Evolutionary conservation across 768 basidiomycete genomes (phyloP), one percentile per base, ranked within the genome.

Genomic region (Rhizopogon rudus): DNA sequence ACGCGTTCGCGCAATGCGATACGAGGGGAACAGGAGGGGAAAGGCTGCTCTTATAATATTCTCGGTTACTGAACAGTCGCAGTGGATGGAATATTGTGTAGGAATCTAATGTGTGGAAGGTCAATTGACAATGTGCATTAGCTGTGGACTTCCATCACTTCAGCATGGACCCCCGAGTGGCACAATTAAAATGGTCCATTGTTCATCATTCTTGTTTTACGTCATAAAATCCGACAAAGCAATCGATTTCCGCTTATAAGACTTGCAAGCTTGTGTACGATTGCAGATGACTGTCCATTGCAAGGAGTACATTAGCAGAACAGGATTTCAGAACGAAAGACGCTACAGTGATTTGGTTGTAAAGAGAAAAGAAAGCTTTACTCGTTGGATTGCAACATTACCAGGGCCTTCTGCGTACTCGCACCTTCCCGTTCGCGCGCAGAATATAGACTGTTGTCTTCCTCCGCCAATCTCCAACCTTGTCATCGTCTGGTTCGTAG

Each of bases 361-460:
- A 17, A 48, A 45, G n/a, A 17, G n/a, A 45, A 28, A 45, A 31
- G n/a, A 17, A 35, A 48, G 4, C 7, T 48, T 13, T 33, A 12
- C 31, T 46, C 13, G 8, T 20, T 17, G 13, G 31, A 35, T 14
- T 33, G n/a, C 29, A 12, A 45, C 25, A 45, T 28, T 60, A 64
- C 76, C 77, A 78, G 44, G 72, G 75, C 40, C 62, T 68, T 57
- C 75, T 73, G 63, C 72, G 72, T 16, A 81, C 75, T 53, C 71
- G 68, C 29, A 81, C 63, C 44, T 72, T 72, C 31, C 75, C 76
- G 13, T 67, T 66, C 41, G 58, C 61, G 35, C 80, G 73, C 52
- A 71, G 59, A 39, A 82, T 61, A 63, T 77, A 77, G 3, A 74
- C 64, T 39, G 67, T 76, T 28, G 78, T 77, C 61, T 60, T 65